Evolutionary conservation across 169 alveolate species (phyloP), one percentile per base, ranked within the genome.

Genomic region (Cryptosporidium sp.): DNA sequence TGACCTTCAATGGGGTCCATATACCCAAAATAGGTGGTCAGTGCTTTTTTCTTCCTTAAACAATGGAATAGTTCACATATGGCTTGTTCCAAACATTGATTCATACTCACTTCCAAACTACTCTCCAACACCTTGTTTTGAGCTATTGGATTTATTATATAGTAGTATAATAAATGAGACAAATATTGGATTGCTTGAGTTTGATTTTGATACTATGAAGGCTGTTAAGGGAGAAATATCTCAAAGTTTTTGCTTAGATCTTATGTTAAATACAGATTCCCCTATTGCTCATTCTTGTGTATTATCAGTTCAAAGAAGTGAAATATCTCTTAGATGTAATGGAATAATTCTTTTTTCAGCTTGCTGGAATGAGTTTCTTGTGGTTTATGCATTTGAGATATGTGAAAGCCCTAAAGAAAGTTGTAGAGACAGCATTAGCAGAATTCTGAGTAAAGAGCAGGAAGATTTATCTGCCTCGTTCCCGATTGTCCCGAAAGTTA

Each of bases 1-100:
- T 14, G 75, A 65, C 4, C 51, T 80, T n/a, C 51, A 16, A n/a
- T 80, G 89, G 89, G 89, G 89, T n/a, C 89, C 89, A 8, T 80
- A 31, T 80, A 62, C 52, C 18, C 37, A 41, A 59, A 33, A 16
- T 65, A 80, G 75, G 41, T 80, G 89, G 89, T 80, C 89, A 37
- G 18, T 59, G 26, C 70, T 80, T 37, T 59, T 58, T 80, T 59
- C 89, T 59, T 41, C 39, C 16, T 39, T 80, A 37, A 80, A 80
- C 39, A 80, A 80, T 61, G 89, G 89, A 80, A 6, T 80, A 62
- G 43, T 80, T 1, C 48, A 62, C 33, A 1, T 80, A 33, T 80
- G 89, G 89, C 39, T 80, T 4, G 26, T 80, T 18, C 89, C 89
- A 26, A 80, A 43, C 26, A 26, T 62, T 43, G 89, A 80, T 50